Conservation (phyloP, 2,329 filamentous ascomycete species). For the Lasiodiplodia theobromae region DNA sequence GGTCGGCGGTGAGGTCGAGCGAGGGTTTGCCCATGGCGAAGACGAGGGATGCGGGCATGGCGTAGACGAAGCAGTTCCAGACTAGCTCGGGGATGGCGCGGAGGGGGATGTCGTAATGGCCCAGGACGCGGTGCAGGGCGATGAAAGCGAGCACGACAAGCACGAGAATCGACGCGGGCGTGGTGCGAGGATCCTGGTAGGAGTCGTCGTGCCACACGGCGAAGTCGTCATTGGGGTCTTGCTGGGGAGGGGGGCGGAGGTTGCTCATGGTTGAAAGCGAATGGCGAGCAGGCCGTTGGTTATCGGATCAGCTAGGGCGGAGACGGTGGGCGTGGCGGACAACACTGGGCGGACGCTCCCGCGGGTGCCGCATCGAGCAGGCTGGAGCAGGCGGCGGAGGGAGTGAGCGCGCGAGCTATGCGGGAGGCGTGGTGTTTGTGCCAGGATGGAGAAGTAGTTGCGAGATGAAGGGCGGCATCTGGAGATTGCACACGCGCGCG, state of each 20-base stretch:
- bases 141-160: constrained; percentile 26
- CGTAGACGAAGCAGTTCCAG: constrained; percentile 67
- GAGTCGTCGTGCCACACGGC: background rate
- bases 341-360: constrained; percentile 18
- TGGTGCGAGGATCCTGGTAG: constrained; percentile 18
- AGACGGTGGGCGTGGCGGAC: constrained; percentile 13
- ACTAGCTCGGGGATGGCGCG: constrained; percentile 55
- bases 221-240: constrained; percentile 10
- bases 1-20: constrained; percentile 4
- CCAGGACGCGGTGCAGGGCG: constrained; percentile 35
- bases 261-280: constrained; percentile 21
- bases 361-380: constrained; percentile 27
- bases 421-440: background rate
- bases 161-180: constrained; percentile 20
- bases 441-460: constrained; percentile 14
- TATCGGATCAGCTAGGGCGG: constrained; percentile 27
- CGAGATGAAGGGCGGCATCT: constrained; percentile 26
- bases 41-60: constrained; percentile 64
- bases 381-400: constrained; percentile 6
- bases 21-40: constrained; percentile 59
- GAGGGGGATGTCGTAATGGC: constrained; percentile 38
- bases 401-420: constrained; percentile 1
- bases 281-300: background rate
- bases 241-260: constrained; percentile 18
- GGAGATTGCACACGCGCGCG: constrained; percentile 22